Conservation (phyloP, 495 filamentous ascomycete species). For the Hypoxylon fragiforme region DNA sequence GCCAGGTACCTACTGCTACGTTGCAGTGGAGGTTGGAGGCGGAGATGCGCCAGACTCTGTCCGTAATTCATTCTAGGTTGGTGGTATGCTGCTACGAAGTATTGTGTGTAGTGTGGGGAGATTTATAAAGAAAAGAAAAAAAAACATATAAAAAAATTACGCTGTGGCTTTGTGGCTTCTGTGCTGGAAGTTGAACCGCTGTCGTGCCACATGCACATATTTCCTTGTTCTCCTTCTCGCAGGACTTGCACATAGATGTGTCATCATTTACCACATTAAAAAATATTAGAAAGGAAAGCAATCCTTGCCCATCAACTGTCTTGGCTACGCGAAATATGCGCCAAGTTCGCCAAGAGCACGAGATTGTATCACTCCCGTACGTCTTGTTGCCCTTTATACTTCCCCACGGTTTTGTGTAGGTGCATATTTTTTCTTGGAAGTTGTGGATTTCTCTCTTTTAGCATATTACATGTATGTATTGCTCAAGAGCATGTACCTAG, state of each 20-base stretch:
- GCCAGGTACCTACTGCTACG: constrained; percentile 35
- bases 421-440: not conserved
- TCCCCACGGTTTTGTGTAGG: constrained; percentile 14
- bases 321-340: constrained; percentile 35
- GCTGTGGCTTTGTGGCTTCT: constrained; percentile 3
- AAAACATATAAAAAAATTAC: constrained; percentile 1
- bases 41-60: constrained; percentile 23
- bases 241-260: constrained; percentile 28
- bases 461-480: no score
- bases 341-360: constrained; percentile 36
- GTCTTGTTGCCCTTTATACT: constrained; percentile 14
- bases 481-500: no score
- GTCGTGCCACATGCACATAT: constrained; percentile 23
- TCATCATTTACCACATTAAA: constrained; percentile 12
- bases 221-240: constrained; percentile 26
- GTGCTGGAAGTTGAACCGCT: constrained; percentile 9
- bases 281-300: constrained; percentile 28
- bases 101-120: no score
- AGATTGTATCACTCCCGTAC: constrained; percentile 31
- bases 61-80: constrained; percentile 6
- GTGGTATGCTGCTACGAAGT: no score
- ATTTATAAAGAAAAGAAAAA: not conserved
- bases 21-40: constrained; percentile 22
- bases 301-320: constrained; percentile 31
- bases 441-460: constrained; percentile 3